Base-by-base conservation (phyloP, 1,284 basidiomycete genomes). In the Pisolithus thermaeus region DNA sequence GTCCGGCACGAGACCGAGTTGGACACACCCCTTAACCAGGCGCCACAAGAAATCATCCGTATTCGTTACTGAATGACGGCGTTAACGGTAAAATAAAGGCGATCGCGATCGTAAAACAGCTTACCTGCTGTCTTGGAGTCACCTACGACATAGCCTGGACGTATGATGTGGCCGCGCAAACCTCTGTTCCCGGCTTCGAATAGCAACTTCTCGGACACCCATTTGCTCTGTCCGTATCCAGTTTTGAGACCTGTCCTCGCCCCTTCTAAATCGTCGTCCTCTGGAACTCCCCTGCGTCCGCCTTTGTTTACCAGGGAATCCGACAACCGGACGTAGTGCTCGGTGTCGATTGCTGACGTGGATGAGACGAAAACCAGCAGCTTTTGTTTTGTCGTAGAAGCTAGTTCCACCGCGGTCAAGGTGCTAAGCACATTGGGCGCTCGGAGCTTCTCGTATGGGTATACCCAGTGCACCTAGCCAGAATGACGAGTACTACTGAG, bases 1-100 rank as follows among this genome's bases (percentile, higher is more conserved):
- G 67, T 99, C 92, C 1, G 97, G 97, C 2, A 95, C 85, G 41
- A 94, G 80, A 3, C 96, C 96, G 6, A 99, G 84, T 69, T 99
- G 97, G 45, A 97, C 80, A 66, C 94, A 97, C 23, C 97, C 97
- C 71, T 99, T 99, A 66, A 98, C 92, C 66, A 99, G 77, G 20
- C 97, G 84, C 95, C 96, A 98, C 51, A 99, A 81, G 71, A 99
- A 99, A 70, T 99, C 97, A 63, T 99, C 97, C 36, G 97, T 99
- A 72, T 99, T 99, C 27, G 95, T 98, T 2, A 97, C 95, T 85
- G 58, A 11, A 41, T 14, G 12, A 4, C 12, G 25, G 20, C 42
- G 27, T 28, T n/a, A 43, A 27, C 14, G n/a, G 14, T 14, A n/a
- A 27, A n/a, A 25, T 16, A 16, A n/a, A 14, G 14, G 12, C 25